Base-by-base conservation (phyloP, 192 early-diverging fungal genomes). In the Backusella tarrabulga region DNA sequence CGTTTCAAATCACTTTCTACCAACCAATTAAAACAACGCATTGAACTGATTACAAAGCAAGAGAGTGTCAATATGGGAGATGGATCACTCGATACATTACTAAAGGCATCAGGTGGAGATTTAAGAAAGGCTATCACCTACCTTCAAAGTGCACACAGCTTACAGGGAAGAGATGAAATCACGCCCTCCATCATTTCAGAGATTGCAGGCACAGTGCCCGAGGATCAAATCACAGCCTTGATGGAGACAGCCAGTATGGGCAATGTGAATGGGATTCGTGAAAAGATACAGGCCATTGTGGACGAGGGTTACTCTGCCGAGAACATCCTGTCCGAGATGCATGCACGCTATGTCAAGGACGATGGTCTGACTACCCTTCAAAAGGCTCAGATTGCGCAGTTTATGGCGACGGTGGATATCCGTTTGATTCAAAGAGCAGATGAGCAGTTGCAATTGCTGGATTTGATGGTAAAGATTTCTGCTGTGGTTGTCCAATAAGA, bases 71-170 rank as follows among this genome's bases (percentile, higher is more conserved):
- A 87, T 42, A 84, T 85, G 71, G 81, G 80, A 1, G 69, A 75
- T 1, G 88, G 88, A 87, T 88, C 93, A 8, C 38, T 96, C 26
- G 82, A 85, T 17, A 85, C 88, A 19, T 77, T 97, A 66, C 89
- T 96, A 19, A 83, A 86, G 42, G 85, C 92, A 0, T 92, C 96
- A 1, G 92, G 93, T 60, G 97, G 97, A 32, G 97, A 99, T 85
- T 76, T 99, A 77, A 87, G 97, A 44, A 95, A 95, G 79, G 93
- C 96, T 0, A 97, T 95, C 74, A 98, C 95, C 88, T 90, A 90
- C 38, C 86, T 99, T 50, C 97, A 99, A 84, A 96, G 92, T 83
- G 96, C 93, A 3, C 86, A 85, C 29, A 85, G 88, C 2, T 79
- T 96, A 67, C 86, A 91, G 52, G 82, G 84, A 36, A 74, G 74